A percentile compares a stretch with the other conserved stretches of the same genome.
phyloP scores from a whole-genome alignment of 2,329 filamentous ascomycete genomes.

The Xylariaceae sp. region DNA sequence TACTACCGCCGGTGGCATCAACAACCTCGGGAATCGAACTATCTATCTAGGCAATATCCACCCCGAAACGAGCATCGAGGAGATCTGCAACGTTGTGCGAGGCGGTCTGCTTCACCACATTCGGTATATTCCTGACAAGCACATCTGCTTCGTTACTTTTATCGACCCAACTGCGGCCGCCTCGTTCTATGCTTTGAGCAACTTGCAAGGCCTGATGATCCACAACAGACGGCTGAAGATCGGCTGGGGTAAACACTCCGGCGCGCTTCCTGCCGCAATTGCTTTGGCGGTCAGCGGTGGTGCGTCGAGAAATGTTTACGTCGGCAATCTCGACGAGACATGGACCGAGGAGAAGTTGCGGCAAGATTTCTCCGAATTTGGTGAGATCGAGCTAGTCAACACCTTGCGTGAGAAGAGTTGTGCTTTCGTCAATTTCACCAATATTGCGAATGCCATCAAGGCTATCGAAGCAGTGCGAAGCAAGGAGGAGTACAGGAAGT shows the following conservation, averaged over 20 bases:
- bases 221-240: slow-evolving; percentile 97
- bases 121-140: slow-evolving; percentile 98
- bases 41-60: slow-evolving; percentile 99
- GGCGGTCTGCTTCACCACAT: slow-evolving; percentile 95
- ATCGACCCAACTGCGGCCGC: slow-evolving; percentile 97
- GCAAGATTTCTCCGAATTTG: slow-evolving; percentile 95
- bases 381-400: slow-evolving; percentile 97
- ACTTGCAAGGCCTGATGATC: slow-evolving; percentile 97
- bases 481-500: slow-evolving; percentile 93
- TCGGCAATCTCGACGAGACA: slow-evolving; percentile 93
- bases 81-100: slow-evolving; percentile 98
- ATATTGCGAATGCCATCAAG: slow-evolving; percentile 99
- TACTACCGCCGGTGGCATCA: slow-evolving; percentile 91
- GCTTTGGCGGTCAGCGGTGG: slow-evolving; percentile 92
- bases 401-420: slow-evolving; percentile 97
- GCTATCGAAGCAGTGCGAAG: slow-evolving; percentile 93
- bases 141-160: slow-evolving; percentile 99
- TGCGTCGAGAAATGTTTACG: slow-evolving; percentile 96
- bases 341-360: slow-evolving; percentile 95
- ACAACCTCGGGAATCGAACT: slow-evolving; percentile 94
- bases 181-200: slow-evolving; percentile 96
- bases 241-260: slow-evolving; percentile 98
- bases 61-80: slow-evolving; percentile 96
- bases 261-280: slow-evolving; percentile 89
- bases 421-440: slow-evolving; percentile 99